Percentiles rank a stretch among this genome's conserved stretches.
phyloP scores from a whole-genome alignment of 257 asterid genomes.

The Solanum ahanhuiri region DNA sequence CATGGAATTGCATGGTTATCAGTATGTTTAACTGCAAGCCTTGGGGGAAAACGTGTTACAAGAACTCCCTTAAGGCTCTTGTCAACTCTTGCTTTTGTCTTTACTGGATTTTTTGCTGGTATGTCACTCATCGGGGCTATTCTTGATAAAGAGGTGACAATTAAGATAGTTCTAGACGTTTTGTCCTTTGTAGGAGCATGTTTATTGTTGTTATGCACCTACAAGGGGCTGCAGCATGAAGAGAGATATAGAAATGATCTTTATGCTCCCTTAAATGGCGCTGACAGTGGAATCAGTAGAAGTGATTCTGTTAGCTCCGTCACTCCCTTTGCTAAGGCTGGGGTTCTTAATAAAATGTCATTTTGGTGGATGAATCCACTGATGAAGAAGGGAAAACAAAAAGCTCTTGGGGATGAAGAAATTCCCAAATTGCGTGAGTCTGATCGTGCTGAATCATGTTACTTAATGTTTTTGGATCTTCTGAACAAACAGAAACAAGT shows the following conservation, averaged over 20 bases:
- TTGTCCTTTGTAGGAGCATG: slow-evolving; percentile 49
- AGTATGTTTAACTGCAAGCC: slow-evolving; percentile 42
- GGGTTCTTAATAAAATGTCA: background rate
- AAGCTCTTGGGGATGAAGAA: background rate
- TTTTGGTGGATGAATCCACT: background rate
- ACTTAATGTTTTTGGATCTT: slow-evolving; percentile 25
- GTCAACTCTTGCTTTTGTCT: slow-evolving; percentile 44
- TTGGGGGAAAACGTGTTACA: slow-evolving; percentile 39
- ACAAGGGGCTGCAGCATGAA: slow-evolving; percentile 28
- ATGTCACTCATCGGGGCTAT: slow-evolving; percentile 32
- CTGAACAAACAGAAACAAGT: slow-evolving; percentile 27
- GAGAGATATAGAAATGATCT: slow-evolving; percentile 12
- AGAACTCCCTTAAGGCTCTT: slow-evolving; percentile 41
- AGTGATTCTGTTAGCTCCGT: background rate
- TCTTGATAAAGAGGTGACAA: slow-evolving; percentile 17
- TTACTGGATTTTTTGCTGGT: slow-evolving; percentile 42
- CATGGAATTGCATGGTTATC: slow-evolving; percentile 66
- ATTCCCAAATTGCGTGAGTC: slow-evolving; percentile 37
- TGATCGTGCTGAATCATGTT: slow-evolving; percentile 69
- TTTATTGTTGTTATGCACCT: slow-evolving; percentile 47
- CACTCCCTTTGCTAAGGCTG: background rate
- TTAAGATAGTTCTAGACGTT: slow-evolving; percentile 31
- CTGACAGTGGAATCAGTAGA: background rate
- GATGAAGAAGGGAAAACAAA: background rate
- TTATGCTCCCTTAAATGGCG: background rate